These are phyloP conservation scores for Pestalotiopsis sp. DNA, from an alignment of 2,329 filamentous ascomycete genomes.

Conservation along the genomic window DNA sequence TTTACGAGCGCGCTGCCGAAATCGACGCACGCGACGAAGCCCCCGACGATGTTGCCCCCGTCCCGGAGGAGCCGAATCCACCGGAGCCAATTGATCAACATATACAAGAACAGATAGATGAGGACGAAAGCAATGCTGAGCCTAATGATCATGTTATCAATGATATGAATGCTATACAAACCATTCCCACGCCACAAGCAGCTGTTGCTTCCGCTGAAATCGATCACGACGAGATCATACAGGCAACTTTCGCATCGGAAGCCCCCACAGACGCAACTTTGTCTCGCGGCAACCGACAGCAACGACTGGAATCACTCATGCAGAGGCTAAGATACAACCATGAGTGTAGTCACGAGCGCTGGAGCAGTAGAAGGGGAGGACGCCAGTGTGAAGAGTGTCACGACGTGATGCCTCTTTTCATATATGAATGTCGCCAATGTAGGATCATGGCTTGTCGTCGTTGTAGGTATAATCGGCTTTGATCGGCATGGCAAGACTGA, in stretches of 20 bases:
- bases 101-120: background rate
- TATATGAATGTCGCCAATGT: conserved; percentile 51
- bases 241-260: background rate
- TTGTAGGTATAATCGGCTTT: conserved; percentile 48
- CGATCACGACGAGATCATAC: no score
- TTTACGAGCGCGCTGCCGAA: conserved; percentile 33
- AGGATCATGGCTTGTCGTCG: conserved; percentile 45
- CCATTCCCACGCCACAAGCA: no score
- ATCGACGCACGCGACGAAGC: conserved; percentile 31
- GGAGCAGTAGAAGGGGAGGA: conserved; percentile 27
- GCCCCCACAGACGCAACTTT: background rate
- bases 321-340: conserved; percentile 37
- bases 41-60: background rate
- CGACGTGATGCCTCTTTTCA: conserved; percentile 38
- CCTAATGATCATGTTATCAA: background rate
- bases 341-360: conserved; percentile 40
- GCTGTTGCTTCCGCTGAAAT: no score
- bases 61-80: background rate
- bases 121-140: background rate
- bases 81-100: background rate
- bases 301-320: conserved; percentile 23
- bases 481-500: background rate
- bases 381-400: conserved; percentile 24
- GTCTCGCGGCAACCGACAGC: background rate
- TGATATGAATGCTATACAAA: no score